A percentile compares a stretch with the other conserved stretches of the same genome.
Conservation (phyloP, 1,284 basidiomycete species). For the Trichosporon sp. region DNA sequence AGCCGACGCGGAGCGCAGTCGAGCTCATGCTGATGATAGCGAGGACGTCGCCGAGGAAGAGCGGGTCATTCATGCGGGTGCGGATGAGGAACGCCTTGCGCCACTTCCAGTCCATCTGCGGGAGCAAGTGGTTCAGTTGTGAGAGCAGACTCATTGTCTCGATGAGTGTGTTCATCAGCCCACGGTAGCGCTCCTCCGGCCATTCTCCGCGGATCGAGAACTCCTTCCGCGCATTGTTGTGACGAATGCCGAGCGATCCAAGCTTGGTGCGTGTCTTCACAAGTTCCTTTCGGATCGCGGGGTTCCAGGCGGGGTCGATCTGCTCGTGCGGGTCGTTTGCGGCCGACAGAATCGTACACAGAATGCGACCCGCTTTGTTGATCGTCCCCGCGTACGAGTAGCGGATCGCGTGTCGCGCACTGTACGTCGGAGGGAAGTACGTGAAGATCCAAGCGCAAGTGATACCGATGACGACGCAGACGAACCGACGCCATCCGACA, state of each 20-base stretch:
- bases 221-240: conserved; percentile 47
- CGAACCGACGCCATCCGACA: conserved; percentile 52
- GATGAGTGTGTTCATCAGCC: conserved; percentile 39
- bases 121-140: conserved; percentile 47
- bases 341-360: conserved; percentile 49
- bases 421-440: conserved; percentile 48
- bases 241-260: conserved; percentile 38
- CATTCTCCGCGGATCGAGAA: conserved; percentile 45
- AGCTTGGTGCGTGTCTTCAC: conserved; percentile 40
- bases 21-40: conserved; percentile 63
- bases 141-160: conserved; percentile 44
- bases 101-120: conserved; percentile 55
- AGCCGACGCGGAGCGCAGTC: conserved; percentile 64
- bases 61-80: conserved; percentile 69
- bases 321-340: conserved; percentile 41
- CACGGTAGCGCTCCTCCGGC: conserved; percentile 47
- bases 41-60: conserved; percentile 77
- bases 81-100: conserved; percentile 67
- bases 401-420: conserved; percentile 48
- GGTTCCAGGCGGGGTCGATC: conserved; percentile 24
- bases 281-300: conserved; percentile 32
- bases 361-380: conserved; percentile 44
- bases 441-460: conserved; percentile 44
- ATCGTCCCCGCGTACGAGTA: conserved; percentile 49
- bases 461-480: conserved; percentile 46